phyloP scores from a whole-genome alignment of 176 grass and related monocot species.

The Pontederia paniculata region DNA sequence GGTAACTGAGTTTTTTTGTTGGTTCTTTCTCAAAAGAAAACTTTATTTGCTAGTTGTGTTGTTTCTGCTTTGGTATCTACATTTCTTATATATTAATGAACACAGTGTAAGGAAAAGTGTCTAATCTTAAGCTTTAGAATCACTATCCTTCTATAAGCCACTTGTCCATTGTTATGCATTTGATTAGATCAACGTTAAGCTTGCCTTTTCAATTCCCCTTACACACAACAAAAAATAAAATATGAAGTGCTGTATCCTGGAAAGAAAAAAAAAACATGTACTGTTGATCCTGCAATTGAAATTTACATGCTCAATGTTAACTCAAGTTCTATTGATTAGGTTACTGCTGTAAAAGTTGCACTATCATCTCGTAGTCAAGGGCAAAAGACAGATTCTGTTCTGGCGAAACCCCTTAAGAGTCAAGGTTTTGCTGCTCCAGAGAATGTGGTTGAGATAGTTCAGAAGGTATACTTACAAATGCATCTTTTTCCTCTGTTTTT shows the following conservation, averaged over 20 bases:
- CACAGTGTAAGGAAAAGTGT: too few relatives aligned
- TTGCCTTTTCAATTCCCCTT: too few relatives aligned
- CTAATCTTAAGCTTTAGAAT: too few relatives aligned
- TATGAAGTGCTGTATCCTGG: too few relatives aligned
- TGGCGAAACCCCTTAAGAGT: constrained; percentile 80
- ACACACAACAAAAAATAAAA: too few relatives aligned
- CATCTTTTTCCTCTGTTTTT: neutral
- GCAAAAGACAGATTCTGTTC: constrained; percentile 85
- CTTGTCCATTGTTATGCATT: too few relatives aligned
- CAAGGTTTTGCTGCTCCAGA: constrained; percentile 95
- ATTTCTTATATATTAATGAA: too few relatives aligned
- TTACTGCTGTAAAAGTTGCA: constrained; percentile 87
- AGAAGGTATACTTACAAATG: constrained; percentile 45
- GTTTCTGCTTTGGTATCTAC: too few relatives aligned
- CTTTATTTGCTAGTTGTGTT: neutral
- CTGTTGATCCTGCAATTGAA: neutral
- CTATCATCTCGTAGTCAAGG: constrained; percentile 65
- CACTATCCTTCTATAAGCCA: too few relatives aligned
- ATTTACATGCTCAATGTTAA: neutral
- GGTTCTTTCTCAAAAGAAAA: neutral
- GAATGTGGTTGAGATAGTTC: constrained; percentile 85
- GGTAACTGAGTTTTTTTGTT: constrained; percentile 25
- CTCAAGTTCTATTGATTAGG: constrained; percentile 33
- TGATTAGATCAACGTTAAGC: too few relatives aligned
- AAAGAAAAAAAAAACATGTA: too few relatives aligned